phyloP scores from a whole-genome alignment of 331 rosid species.

The Acacia concinna region DNA sequence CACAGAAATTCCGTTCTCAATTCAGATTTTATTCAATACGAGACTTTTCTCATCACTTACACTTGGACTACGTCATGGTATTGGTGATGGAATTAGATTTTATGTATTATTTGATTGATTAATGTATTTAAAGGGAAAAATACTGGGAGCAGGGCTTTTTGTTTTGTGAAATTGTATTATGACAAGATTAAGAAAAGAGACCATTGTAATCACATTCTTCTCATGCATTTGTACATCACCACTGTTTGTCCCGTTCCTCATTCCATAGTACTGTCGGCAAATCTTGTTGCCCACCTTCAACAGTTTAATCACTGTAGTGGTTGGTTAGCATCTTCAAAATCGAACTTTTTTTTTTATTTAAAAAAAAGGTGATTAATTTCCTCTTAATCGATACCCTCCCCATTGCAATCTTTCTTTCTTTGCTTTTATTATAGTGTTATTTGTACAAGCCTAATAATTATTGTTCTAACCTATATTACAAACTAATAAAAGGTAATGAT shows the following conservation, averaged over 20 bases:
- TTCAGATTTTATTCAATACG: too few species aligned
- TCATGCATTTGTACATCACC: neutral
- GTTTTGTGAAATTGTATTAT: neutral
- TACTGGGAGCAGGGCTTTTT: neutral
- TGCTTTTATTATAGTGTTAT: neutral
- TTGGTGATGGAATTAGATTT: neutral
- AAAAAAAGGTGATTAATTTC: neutral
- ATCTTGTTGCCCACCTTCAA: neutral
- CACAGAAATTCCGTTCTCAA: too few species aligned
- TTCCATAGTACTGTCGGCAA: neutral
- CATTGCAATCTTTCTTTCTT: neutral
- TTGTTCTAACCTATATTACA: neutral
- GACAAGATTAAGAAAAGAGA: neutral
- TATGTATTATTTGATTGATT: neutral
- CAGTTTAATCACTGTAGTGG: neutral
- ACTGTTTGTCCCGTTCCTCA: neutral
- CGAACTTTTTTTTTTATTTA: neutral
- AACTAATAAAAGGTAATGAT: neutral
- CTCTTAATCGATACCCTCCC: neutral
- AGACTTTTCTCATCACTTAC: too few species aligned
- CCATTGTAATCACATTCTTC: neutral
- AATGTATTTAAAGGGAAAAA: neutral
- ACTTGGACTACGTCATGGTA: neutral
- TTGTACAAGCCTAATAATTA: neutral
- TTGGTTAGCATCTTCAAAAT: neutral